Base-by-base conservation (phyloP, 2,329 filamentous ascomycete species). In the Nemania sp. region DNA sequence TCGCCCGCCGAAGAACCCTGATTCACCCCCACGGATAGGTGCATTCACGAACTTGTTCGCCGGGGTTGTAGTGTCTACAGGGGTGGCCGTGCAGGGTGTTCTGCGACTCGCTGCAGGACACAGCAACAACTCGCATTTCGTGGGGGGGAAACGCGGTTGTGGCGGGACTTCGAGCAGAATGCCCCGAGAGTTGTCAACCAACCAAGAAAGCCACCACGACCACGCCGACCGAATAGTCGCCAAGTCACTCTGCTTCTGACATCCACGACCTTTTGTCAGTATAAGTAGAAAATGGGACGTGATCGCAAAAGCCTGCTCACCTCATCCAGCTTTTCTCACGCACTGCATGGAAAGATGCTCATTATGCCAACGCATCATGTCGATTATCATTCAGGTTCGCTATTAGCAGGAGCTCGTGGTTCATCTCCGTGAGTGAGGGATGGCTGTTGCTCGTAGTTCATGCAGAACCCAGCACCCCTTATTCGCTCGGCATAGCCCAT, bases 281-380 rank as follows among this genome's bases (percentile, higher is more conserved):
- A 45, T 35, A 51, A 42, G n/a, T 47, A 51, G 12, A 37, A 20
- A 18, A 54, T 42, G 39, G 46, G 32, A 45, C 17, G 15, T 62
- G 59, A 59, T 59, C 56, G 56, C 60, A 55, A 55, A 55, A 55
- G 59, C 56, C 60, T 62, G 55, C 60, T 62, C 60, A 56, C 47
- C 32, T 32, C 46, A 46, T 59, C 47, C 34, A 43, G 42, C 40
- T 17, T 13, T 52, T 52, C 55, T 62, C 60, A 62, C 60, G 60
- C 60, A 62, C 39, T 59, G 60, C 60, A 62, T 62, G 43, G 47
- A 43, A 52, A 25, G 13, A 40, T 59, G 39, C 39, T 54, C 32
- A 20, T 53, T 43, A 42, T 50, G 60, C 56, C 55, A 59, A 40
- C 59, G 34, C 59, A 59, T 59, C 60, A 59, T n/a, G n/a, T n/a